Base-by-base conservation (phyloP, 331 rosid species). In the Prunus yedoensis region DNA sequence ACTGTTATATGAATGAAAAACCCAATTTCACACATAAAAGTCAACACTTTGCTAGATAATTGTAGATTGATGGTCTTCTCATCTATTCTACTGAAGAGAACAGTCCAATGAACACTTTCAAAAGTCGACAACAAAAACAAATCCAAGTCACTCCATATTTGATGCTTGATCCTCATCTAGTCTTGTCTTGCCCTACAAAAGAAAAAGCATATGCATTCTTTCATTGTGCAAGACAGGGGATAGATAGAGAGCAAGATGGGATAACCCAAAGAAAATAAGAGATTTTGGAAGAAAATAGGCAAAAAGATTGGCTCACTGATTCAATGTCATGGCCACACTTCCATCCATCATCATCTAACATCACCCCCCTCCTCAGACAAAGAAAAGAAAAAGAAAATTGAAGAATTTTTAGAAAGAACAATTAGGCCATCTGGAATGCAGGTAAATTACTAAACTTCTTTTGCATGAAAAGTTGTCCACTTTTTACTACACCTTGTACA, bases 111-210 rank as follows among this genome's bases (percentile, higher is more conserved):
- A 69, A 70, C 27, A 73, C 80, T 83, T 81, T 82, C 76, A 86
- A 64, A 83, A 79, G 79, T 81, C 59, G 71, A 85, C 80, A 83
- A 58, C 78, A 82, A 81, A 85, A 83, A 85, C 68, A 83, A 84
- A 84, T 79, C 89, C 82, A 83, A 70, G 84, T 82, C 76, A 84
- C 78, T 79, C 87, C 92, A 79, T 69, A 85, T 84, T 73, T 80
- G 91, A 83, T 81, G 85, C 90, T 82, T 51, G 83, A 78, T 87
- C 93, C 82, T 91, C 96, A 91, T 87, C 93, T 91, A 89, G 90
- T 89, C 88, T 89, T 88, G 86, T 89, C 94, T 87, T 85, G 88
- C 88, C 90, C 94, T 87, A 89, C 88, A 85, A 84, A 85, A 80
- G 74, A 71, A 81, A 85, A 87, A 84, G 77, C 71, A 74, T 82